A percentile compares a stretch with the other conserved stretches of the same genome.
Conservation (phyloP, 148 eudicot genomes). For the Amaranthus palmeri region DNA sequence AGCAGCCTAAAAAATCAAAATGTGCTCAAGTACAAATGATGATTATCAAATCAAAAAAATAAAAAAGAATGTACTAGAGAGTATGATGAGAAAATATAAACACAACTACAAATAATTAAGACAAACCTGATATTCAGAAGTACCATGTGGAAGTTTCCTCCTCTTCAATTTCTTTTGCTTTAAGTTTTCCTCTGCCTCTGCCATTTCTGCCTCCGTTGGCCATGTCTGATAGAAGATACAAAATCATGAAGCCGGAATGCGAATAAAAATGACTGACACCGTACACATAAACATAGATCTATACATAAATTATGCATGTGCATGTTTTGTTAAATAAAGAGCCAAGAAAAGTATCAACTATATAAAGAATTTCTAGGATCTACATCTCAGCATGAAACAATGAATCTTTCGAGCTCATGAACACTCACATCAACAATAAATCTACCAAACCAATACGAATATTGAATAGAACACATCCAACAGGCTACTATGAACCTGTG, state of each 20-base stretch:
- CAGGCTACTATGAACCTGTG: too few species aligned
- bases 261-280: neutral
- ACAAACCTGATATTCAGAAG: slow-evolving; percentile 92
- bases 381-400: neutral
- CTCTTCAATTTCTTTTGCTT: slow-evolving; percentile 56
- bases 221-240: slow-evolving; percentile 59
- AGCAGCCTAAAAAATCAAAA: slow-evolving; percentile 61
- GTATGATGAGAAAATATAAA: slow-evolving; percentile 1
- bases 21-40: neutral
- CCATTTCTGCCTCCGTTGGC: slow-evolving; percentile 99
- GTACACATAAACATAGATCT: neutral
- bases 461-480: neutral
- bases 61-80: neutral
- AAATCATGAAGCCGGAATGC: neutral
- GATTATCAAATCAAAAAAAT: neutral
- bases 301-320: too few species aligned
- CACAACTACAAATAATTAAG: neutral
- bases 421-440: neutral
- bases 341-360: too few species aligned
- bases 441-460: neutral
- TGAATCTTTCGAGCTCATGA: neutral
- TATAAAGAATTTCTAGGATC: too few species aligned
- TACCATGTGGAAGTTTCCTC: slow-evolving; percentile 63
- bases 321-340: too few species aligned
- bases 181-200: slow-evolving; percentile 68